Evolutionary conservation across 805 yeast species (phyloP).

Genomic region (Babjeviella inositovora): DNA sequence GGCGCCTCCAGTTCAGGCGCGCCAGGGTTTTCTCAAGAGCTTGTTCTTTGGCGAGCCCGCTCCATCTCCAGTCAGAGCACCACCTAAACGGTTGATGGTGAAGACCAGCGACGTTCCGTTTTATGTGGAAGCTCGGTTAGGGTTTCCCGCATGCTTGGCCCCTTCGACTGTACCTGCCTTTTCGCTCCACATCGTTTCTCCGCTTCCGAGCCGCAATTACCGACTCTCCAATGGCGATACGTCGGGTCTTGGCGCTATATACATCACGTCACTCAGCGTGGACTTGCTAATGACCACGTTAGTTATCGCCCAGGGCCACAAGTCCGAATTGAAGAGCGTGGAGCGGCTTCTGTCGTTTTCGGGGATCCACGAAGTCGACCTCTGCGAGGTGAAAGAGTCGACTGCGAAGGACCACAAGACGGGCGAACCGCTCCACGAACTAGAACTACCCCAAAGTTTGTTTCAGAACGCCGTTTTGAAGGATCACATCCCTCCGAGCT

Average conservation of each 20-base stretch:
- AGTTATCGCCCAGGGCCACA: constrained; percentile 2
- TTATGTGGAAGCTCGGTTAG: too few species aligned
- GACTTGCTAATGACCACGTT: constrained; percentile 5
- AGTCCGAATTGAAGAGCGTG: neutral
- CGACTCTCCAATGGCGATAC: too few species aligned
- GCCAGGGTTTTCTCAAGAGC: constrained; percentile 12
- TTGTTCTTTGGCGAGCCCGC: constrained; percentile 8
- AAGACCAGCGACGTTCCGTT: constrained; percentile 14
- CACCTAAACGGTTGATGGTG: constrained; percentile 13
- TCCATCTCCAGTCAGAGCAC: constrained; percentile 4
- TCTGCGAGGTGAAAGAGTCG: constrained; percentile 14
- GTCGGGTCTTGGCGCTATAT: constrained; percentile 29
- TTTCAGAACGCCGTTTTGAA: constrained; percentile 27
- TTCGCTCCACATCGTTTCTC: too few species aligned
- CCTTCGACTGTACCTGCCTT: too few species aligned
- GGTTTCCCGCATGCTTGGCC: too few species aligned
- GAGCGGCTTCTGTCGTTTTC: constrained; percentile 11
- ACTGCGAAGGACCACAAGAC: constrained; percentile 4
- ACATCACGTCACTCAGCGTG: too few species aligned
- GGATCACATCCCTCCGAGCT: constrained; percentile 31
- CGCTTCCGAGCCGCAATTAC: too few species aligned
- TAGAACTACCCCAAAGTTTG: constrained; percentile 23
- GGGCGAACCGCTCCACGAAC: constrained; percentile 13
- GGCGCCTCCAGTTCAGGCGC: constrained; percentile 4
- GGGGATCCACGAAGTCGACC: constrained; percentile 20